A percentile compares a stretch with the other conserved stretches of the same genome.
Evolutionary conservation across 1,284 basidiomycete species (phyloP).

Genomic region (Peniophora sp.): DNA sequence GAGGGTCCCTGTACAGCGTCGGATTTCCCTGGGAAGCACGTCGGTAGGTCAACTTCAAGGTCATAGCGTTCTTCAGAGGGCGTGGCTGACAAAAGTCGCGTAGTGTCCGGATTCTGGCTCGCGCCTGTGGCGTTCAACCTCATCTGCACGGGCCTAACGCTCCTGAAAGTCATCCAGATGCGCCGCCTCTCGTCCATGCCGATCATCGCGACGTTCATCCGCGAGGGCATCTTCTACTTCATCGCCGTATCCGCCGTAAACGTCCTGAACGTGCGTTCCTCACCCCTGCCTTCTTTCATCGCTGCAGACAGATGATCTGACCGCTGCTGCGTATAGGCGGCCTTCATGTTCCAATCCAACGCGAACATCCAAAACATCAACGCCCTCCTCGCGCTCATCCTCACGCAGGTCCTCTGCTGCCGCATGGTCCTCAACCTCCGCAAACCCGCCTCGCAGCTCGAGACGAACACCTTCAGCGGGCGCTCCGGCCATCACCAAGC

Average conservation of each 20-base stretch:
- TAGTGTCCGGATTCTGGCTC: slow-evolving; percentile 8
- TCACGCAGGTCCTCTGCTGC: background rate
- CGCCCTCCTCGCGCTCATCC: background rate
- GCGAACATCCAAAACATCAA: background rate
- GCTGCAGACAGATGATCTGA: background rate
- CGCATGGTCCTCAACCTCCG: background rate
- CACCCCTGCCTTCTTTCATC: background rate
- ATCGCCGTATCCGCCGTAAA: background rate
- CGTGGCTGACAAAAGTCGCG: no score
- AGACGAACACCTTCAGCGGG: no score
- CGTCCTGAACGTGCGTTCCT: background rate
- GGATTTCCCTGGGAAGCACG: slow-evolving; percentile 7
- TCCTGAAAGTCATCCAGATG: slow-evolving; percentile 2
- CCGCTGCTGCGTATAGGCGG: background rate
- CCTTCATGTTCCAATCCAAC: background rate
- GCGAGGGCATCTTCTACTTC: background rate
- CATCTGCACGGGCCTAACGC: slow-evolving; percentile 7
- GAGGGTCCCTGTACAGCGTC: slow-evolving; percentile 7
- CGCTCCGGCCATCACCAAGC: no score
- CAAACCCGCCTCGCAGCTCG: no score
- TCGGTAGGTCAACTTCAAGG: background rate
- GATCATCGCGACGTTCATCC: background rate
- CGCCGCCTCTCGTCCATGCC: background rate
- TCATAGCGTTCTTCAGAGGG: no score
- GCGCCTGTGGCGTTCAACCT: slow-evolving; percentile 8